Conservation (phyloP, 208 protist genomes). For the Trypanosoma platydactyli region DNA sequence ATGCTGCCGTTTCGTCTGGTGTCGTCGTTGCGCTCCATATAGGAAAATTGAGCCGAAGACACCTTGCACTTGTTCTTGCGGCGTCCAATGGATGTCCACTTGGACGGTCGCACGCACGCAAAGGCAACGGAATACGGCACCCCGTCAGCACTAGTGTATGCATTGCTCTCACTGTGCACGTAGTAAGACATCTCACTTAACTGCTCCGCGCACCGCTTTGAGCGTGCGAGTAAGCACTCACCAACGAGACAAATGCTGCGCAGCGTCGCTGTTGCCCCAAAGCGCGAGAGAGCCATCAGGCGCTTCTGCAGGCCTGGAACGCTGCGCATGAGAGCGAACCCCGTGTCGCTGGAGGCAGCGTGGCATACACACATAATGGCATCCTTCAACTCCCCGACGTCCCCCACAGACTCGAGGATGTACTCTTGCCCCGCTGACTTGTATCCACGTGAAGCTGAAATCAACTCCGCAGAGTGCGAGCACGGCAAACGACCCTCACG, state of each 20-base stretch:
- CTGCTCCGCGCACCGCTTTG: constrained; percentile 41
- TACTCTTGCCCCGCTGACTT: constrained; percentile 50
- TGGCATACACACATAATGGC: constrained; percentile 76
- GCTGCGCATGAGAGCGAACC: constrained; percentile 45
- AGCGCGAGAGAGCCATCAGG: constrained; percentile 62
- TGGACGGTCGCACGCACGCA: constrained; percentile 59
- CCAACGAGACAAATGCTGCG: constrained; percentile 57
- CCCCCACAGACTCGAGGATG: constrained; percentile 66
- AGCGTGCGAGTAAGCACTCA: constrained; percentile 57
- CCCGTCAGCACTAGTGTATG: constrained; percentile 83
- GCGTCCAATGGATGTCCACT: constrained; percentile 56
- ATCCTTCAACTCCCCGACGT: constrained; percentile 62
- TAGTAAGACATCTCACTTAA: constrained; percentile 44
- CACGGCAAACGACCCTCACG: constrained; percentile 17
- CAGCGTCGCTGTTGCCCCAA: constrained; percentile 71
- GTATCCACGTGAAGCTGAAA: constrained; percentile 76
- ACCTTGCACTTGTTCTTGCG: constrained; percentile 16
- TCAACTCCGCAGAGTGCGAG: constrained; percentile 32
- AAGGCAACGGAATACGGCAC: constrained; percentile 86
- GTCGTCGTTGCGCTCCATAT: constrained; percentile 26
- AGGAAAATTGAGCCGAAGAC: constrained; percentile 41
- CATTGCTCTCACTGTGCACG: constrained; percentile 65
- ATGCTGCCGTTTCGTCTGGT: background rate
- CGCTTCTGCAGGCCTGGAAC: constrained; percentile 58
- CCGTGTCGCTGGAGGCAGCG: constrained; percentile 71